A percentile compares a stretch with the other conserved stretches of the same genome.
Conservation (phyloP, 208 protist species). For the Wallacemonas collosoma region DNA sequence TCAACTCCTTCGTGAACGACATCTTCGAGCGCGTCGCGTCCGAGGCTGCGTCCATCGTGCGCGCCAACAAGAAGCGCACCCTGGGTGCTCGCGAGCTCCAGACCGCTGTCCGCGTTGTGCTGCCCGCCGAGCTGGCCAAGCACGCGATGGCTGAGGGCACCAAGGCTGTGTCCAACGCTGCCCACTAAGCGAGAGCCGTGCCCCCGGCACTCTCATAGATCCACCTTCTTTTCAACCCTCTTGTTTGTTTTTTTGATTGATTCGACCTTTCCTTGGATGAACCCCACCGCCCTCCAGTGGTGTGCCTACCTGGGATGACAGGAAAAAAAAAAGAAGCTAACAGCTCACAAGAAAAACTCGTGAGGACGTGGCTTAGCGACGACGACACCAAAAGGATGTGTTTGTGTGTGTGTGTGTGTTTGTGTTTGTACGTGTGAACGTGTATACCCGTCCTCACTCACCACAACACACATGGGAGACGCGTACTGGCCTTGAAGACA, state of each 20-base stretch:
- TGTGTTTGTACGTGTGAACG: background rate
- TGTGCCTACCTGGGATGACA: background rate
- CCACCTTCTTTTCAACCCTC: background rate
- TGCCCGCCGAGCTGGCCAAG: slow-evolving; percentile 98
- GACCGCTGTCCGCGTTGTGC: slow-evolving; percentile 96
- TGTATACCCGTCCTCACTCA: too few relatives aligned
- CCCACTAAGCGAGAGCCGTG: slow-evolving; percentile 25
- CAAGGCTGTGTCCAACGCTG: slow-evolving; percentile 95
- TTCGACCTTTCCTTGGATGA: background rate
- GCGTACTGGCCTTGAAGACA: too few relatives aligned
- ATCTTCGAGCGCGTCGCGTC: slow-evolving; percentile 96
- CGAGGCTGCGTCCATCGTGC: slow-evolving; percentile 94
- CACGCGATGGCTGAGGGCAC: slow-evolving; percentile 98
- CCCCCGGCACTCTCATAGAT: slow-evolving; percentile 8
- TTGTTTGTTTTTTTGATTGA: slow-evolving; percentile 5
- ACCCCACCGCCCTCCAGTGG: background rate
- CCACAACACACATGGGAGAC: too few relatives aligned
- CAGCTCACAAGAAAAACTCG: background rate
- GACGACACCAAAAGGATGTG: background rate
- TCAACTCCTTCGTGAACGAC: slow-evolving; percentile 98
- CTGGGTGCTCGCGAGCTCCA: slow-evolving; percentile 96
- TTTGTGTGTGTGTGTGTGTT: background rate
- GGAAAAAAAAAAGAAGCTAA: background rate
- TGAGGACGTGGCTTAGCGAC: background rate
- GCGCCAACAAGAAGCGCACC: slow-evolving; percentile 96